Base-by-base conservation (phyloP, 192 early-diverging fungal genomes). In the Dimargaris xerosporica region DNA sequence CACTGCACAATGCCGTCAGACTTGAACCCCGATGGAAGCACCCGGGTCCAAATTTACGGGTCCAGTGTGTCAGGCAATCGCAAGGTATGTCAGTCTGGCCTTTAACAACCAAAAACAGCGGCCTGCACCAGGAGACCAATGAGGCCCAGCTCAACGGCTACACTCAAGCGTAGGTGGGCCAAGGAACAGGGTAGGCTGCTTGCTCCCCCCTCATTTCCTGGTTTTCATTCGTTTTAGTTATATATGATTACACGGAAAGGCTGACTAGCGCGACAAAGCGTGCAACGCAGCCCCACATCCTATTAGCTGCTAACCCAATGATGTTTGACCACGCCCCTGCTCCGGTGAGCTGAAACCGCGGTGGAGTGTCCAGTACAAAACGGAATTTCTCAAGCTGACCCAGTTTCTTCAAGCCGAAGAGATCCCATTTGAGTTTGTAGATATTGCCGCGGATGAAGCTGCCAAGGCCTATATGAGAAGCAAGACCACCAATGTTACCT, bases 361-460 rank as follows among this genome's bases (percentile, higher is more conserved):
- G 50, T 9, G 11, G n/a, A 0, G 13, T 26, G 19, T 19, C 9
- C 28, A 60, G 58, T 60, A 60, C 58, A 60, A 60, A n/a, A 60
- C 58, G 17, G 58, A 60, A 43, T 44, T 60, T 23, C 16, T 13
- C 64, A 64, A 52, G n/a, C 30, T 64, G 16, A 23, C 23, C 23
- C 47, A 64, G 34, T 72, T 73, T 70, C 69, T 79, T 3, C 69
- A 74, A 54, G 71, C 68, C 30, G 65, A 69, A 54, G 73, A 76
- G 42, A 67, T 79, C 15, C 75, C 74, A 59, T 79, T 73, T 73
- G 75, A 76, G 53, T 79, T 75, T 50, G 69, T 76, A 15, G 72
- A 73, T 62, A 68, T 76, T 43, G 78, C 78, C 1, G 69, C 69
- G 0, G 73, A 79, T 65, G 73, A 79, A 58, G 44, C 67, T 44